Evolutionary conservation across 1,139 yeast genomes (phyloP).

Genomic region (Maudiozyma humilis): DNA sequence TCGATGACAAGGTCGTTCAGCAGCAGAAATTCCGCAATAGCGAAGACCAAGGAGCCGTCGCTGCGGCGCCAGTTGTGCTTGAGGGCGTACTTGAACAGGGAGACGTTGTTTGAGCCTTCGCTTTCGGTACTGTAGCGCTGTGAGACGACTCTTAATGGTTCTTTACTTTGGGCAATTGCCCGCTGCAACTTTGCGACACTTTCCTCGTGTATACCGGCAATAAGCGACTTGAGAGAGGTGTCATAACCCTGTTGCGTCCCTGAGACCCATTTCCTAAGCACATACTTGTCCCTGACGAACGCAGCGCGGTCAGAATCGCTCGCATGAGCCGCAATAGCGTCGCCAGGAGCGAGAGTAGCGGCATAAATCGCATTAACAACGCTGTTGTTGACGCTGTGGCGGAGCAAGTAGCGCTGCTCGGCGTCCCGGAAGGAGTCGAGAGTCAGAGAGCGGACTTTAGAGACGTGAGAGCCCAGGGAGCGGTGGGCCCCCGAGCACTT

Average conservation of each 20-base stretch:
- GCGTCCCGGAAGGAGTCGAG: slow-evolving; percentile 54
- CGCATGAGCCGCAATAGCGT: slow-evolving; percentile 27
- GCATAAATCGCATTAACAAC: slow-evolving; percentile 56
- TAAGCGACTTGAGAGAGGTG: slow-evolving; percentile 27
- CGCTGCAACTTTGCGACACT: slow-evolving; percentile 41
- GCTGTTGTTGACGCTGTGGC: slow-evolving; percentile 54
- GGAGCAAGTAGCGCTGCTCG: slow-evolving; percentile 38
- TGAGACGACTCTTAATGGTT: slow-evolving; percentile 26
- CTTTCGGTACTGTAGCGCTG: slow-evolving; percentile 17
- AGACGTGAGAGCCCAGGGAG: slow-evolving; percentile 62
- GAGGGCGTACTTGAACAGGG: slow-evolving; percentile 55
- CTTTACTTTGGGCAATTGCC: slow-evolving; percentile 45
- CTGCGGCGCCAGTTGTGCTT: slow-evolving; percentile 36
- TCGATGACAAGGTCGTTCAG: slow-evolving; percentile 48
- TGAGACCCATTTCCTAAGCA: slow-evolving; percentile 34
- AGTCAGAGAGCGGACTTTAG: slow-evolving; percentile 70
- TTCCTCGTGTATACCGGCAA: slow-evolving; percentile 45
- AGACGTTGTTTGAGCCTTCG: slow-evolving; percentile 28
- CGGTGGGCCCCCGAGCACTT: slow-evolving; percentile 76
- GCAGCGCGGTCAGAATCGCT: slow-evolving; percentile 33
- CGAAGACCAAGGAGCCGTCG: slow-evolving; percentile 39
- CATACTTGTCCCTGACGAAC: slow-evolving; percentile 48
- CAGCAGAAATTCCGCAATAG: slow-evolving; percentile 64
- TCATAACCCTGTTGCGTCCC: slow-evolving; percentile 16
- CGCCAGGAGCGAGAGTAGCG: slow-evolving; percentile 34